Evolutionary conservation across 441 rosid species (phyloP).

Genomic region (Syzygium malaccense): DNA sequence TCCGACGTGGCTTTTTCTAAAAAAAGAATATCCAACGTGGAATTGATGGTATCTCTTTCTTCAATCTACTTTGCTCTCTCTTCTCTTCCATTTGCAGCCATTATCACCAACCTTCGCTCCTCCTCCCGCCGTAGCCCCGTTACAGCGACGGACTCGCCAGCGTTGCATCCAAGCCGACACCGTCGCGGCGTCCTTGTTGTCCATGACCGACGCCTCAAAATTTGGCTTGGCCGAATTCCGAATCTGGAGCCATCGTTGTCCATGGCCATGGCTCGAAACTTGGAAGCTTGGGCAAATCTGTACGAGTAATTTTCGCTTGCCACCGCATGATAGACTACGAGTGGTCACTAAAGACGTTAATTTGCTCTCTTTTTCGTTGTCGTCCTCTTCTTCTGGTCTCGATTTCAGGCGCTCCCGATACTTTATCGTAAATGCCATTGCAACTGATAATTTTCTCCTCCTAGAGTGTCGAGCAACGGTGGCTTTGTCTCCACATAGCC

Average conservation of each 20-base stretch:
- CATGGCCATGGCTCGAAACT: neutral
- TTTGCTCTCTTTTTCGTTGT: neutral
- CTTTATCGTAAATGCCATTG: neutral
- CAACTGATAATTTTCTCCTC: neutral
- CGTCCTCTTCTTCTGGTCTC: neutral
- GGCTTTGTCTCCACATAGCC: too few relatives aligned
- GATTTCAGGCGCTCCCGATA: neutral
- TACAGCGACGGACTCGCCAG: neutral
- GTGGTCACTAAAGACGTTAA: neutral
- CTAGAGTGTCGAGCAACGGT: too few relatives aligned
- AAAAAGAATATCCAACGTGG: too few relatives aligned
- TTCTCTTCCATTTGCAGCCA: neutral
- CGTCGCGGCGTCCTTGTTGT: neutral
- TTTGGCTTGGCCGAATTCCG: neutral
- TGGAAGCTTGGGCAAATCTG: neutral
- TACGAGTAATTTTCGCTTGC: neutral
- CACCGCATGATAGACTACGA: neutral
- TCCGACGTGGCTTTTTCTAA: too few relatives aligned
- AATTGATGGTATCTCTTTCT: too few relatives aligned
- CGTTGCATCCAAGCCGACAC: neutral
- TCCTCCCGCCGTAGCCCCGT: neutral
- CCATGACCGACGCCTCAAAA: neutral
- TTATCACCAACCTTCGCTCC: neutral
- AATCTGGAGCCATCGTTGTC: neutral
- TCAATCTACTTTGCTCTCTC: neutral